Conservation (phyloP, 139 green algal species). For the Tetradesmus obliquus region DNA sequence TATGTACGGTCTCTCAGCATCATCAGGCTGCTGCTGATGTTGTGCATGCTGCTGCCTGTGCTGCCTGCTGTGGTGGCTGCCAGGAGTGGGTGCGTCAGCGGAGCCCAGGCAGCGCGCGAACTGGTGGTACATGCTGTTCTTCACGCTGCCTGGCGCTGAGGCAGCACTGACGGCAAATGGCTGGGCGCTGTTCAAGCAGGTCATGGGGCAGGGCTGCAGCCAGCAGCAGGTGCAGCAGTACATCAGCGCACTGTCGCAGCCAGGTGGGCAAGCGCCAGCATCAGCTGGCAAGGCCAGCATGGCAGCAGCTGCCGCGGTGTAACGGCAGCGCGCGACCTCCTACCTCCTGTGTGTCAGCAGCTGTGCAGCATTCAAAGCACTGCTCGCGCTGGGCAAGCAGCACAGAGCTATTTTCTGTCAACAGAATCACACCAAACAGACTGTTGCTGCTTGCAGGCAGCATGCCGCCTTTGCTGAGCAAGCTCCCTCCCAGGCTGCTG, state of each 20-base stretch:
- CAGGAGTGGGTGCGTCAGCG: conserved; percentile 3
- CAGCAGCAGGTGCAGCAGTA: neutral
- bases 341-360: no score
- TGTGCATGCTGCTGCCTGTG: neutral
- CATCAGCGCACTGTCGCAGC: neutral
- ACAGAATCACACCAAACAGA: neutral
- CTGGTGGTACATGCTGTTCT: conserved; percentile 52
- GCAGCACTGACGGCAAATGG: conserved; percentile 18
- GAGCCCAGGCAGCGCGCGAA: conserved; percentile 28
- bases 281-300: neutral
- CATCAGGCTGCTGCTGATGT: neutral
- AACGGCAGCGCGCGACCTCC: neutral
- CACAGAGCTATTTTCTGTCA: neutral
- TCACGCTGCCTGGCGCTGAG: conserved; percentile 40
- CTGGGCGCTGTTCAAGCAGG: conserved; percentile 47
- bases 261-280: neutral
- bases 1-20: neutral
- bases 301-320: neutral
- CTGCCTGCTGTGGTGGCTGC: neutral
- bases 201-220: conserved; percentile 24
- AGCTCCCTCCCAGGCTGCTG: neutral
- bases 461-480: neutral
- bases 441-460: neutral
- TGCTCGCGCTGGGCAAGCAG: neutral
- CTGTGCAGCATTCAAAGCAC: no score